Evolutionary conservation across 441 rosid species (phyloP).

Genomic region (Gossypium schwendimanii): DNA sequence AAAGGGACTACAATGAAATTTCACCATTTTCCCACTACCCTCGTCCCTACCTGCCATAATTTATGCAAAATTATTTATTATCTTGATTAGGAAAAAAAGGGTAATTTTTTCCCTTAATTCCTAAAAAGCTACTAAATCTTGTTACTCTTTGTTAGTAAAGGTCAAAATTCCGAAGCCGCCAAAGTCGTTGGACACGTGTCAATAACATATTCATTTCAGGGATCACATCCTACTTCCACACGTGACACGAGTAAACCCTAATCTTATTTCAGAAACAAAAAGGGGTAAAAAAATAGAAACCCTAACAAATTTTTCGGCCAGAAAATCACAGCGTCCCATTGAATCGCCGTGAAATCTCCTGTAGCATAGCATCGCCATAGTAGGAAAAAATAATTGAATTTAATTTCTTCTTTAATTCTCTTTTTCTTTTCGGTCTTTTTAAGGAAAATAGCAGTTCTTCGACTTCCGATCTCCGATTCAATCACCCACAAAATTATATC

Average conservation of each 20-base stretch:
- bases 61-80: not conserved
- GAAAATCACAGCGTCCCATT: not conserved
- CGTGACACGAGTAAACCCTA: constrained; percentile 9
- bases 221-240: not conserved
- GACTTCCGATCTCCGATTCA: not conserved
- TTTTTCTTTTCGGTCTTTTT: not conserved
- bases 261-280: not conserved
- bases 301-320: not conserved
- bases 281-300: not conserved
- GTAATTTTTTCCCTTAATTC: not conserved
- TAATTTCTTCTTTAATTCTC: not conserved
- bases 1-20: too few species aligned
- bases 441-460: not conserved
- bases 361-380: not conserved
- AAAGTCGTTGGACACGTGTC: not conserved
- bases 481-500: not conserved
- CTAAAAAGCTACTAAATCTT: not conserved
- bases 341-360: not conserved
- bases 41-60: not conserved
- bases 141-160: not conserved
- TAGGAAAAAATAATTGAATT: not conserved
- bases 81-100: not conserved
- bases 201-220: not conserved
- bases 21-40: too few species aligned
- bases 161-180: not conserved